These are phyloP conservation scores for Heliamphora exappendiculata DNA, from an alignment of 148 eudicot genomes.

Conservation along the genomic window DNA sequence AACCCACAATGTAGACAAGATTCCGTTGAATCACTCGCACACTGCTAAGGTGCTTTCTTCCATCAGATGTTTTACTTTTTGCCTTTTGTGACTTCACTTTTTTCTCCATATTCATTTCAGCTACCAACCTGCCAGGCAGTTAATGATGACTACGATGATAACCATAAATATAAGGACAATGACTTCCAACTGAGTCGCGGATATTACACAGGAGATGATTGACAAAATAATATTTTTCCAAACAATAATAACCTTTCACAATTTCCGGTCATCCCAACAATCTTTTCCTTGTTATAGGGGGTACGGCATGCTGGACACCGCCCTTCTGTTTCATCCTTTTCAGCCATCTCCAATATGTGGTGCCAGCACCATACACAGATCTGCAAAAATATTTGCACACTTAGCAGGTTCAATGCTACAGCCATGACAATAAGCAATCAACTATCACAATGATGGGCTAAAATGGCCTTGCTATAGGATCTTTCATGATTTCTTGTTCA, in stretches of 20 bases:
- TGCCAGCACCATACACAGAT: conserved; percentile 99
- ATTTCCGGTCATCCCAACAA: conserved; percentile 66
- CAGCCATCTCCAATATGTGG: conserved; percentile 98
- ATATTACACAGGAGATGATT: background rate
- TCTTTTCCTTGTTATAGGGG: conserved; percentile 84
- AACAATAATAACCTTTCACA: conserved; percentile 58
- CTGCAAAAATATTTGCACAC: conserved; percentile 27
- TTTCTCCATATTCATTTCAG: conserved; percentile 70
- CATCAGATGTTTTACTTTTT: conserved; percentile 61
- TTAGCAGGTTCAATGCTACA: background rate
- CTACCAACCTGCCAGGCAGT: conserved; percentile 48
- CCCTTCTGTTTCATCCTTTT: conserved; percentile 86
- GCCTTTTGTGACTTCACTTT: conserved; percentile 63
- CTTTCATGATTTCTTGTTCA: no score
- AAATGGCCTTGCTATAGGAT: background rate
- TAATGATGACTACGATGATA: background rate
- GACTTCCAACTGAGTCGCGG: no score
- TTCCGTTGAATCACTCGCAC: conserved; percentile 89
- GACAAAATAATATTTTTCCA: background rate
- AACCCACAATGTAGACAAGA: conserved; percentile 89
- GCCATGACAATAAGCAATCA: background rate
- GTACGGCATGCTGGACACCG: conserved; percentile 98
- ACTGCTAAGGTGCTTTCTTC: conserved; percentile 80
- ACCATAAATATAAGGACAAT: background rate
- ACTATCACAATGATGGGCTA: background rate